phyloP scores from a whole-genome alignment of 2,329 filamentous ascomycete species.

The Ceratocystis colombiana region DNA sequence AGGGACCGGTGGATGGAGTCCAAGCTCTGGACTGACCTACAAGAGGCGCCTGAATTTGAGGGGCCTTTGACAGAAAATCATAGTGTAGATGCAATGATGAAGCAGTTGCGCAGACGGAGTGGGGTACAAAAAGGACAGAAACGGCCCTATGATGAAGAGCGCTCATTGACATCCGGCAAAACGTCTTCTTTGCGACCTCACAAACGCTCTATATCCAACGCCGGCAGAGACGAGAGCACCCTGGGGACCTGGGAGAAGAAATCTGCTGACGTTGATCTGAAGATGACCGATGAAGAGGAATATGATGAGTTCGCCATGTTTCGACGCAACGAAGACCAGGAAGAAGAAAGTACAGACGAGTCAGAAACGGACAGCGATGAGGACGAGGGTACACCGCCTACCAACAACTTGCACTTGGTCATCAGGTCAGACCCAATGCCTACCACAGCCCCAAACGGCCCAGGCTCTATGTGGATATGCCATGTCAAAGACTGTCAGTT shows the following conservation, averaged over 20 bases:
- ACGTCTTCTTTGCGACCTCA: constrained; percentile 20
- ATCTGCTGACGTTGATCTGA: not conserved
- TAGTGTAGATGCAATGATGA: constrained; percentile 11
- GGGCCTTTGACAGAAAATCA: not conserved
- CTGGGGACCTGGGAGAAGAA: not conserved
- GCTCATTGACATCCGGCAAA: constrained; percentile 10
- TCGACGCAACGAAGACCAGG: constrained; percentile 14
- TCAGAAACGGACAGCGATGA: not conserved
- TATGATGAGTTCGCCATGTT: constrained; percentile 19
- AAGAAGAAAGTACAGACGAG: not conserved
- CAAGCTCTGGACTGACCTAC: constrained; percentile 14
- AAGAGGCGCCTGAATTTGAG: constrained; percentile 1
- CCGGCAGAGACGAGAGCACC: not conserved
- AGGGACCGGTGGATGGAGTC: constrained; percentile 12
- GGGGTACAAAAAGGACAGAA: constrained; percentile 15
- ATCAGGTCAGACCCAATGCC: constrained; percentile 43
- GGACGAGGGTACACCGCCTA: not conserved
- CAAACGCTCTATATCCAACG: constrained; percentile 10
- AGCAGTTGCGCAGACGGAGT: constrained; percentile 18
- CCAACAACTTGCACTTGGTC: constrained; percentile 31
- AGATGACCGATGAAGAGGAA: not conserved
- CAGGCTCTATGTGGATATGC: constrained; percentile 57
- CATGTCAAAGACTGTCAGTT: constrained; percentile 54
- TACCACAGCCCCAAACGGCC: constrained; percentile 42
- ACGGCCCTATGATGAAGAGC: constrained; percentile 16